These are phyloP conservation scores for Zygosaccharomyces lentus DNA, from an alignment of 805 yeast genomes.

Conservation along the genomic window DNA sequence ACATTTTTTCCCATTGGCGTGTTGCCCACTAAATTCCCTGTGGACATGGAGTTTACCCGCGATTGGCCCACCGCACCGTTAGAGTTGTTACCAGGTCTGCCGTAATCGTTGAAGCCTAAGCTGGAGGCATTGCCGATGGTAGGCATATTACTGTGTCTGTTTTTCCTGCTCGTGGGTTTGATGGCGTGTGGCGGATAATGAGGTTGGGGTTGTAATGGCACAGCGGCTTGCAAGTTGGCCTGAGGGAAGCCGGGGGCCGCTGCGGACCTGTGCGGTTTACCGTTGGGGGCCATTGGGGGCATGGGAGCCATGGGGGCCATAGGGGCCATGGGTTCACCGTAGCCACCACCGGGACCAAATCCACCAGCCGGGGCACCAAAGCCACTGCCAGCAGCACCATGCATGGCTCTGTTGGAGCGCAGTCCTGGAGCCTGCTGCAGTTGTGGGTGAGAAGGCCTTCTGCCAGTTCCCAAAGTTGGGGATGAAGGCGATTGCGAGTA, in stretches of 20 bases:
- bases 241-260: conserved; percentile 3
- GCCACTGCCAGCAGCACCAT: conserved; percentile 24
- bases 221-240: conserved; percentile 4
- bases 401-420: conserved; percentile 27
- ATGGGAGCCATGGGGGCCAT: neutral
- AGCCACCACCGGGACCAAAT: conserved; percentile 2
- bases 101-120: conserved; percentile 17
- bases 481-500: conserved; percentile 5
- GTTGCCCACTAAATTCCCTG: conserved; percentile 17
- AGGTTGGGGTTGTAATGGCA: conserved; percentile 9
- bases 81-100: conserved; percentile 15
- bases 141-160: conserved; percentile 34
- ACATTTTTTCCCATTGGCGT: conserved; percentile 13
- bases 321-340: conserved; percentile 4
- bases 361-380: neutral
- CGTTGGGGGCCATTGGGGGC: conserved; percentile 4
- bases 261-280: conserved; percentile 1
- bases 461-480: conserved; percentile 12
- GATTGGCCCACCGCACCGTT: conserved; percentile 15
- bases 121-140: conserved; percentile 33
- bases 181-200: conserved; percentile 22
- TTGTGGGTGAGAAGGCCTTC: conserved; percentile 22
- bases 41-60: conserved; percentile 28
- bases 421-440: conserved; percentile 18
- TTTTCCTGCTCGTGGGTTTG: conserved; percentile 36